Percentiles rank a stretch among this genome's conserved stretches.
phyloP scores from a whole-genome alignment of 2,329 filamentous ascomycete genomes.

The Calonectria crousiana region DNA sequence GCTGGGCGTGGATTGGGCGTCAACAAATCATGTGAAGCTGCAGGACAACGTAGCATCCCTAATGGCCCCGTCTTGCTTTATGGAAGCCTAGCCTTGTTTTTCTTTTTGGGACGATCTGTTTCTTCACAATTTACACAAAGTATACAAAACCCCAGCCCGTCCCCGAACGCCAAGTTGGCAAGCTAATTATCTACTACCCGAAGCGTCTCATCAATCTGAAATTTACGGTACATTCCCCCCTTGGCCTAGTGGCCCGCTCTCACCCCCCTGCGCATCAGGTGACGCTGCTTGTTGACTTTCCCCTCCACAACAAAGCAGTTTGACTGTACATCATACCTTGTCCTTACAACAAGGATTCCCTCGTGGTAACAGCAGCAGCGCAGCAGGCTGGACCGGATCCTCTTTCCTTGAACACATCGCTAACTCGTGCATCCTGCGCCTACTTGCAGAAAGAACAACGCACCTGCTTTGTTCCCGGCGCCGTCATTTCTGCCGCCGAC shows the following conservation, averaged over 20 bases:
- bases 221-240: not conserved
- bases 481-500: constrained; percentile 33
- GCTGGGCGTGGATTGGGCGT: constrained; percentile 40
- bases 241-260: not conserved
- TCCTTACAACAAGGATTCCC: constrained; percentile 41
- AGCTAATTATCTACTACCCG: constrained; percentile 1
- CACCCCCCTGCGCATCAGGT: constrained; percentile 43
- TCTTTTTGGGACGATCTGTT: not conserved
- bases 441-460: constrained; percentile 40
- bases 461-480: constrained; percentile 40
- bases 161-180: not conserved
- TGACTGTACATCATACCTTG: constrained; percentile 32
- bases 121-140: not conserved
- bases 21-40: constrained; percentile 38
- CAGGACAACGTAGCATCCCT: constrained; percentile 38
- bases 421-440: constrained; percentile 34
- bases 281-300: constrained; percentile 46
- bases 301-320: constrained; percentile 38
- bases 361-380: not conserved
- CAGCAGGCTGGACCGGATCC: constrained; percentile 4
- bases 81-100: not conserved
- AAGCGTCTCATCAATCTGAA: not conserved
- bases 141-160: not conserved
- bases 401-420: constrained; percentile 32
- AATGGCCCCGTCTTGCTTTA: not conserved